Evolutionary conservation across 805 yeast genomes (phyloP), one percentile per base, ranked within the genome.

Genomic region (Yarrowia deformans): DNA sequence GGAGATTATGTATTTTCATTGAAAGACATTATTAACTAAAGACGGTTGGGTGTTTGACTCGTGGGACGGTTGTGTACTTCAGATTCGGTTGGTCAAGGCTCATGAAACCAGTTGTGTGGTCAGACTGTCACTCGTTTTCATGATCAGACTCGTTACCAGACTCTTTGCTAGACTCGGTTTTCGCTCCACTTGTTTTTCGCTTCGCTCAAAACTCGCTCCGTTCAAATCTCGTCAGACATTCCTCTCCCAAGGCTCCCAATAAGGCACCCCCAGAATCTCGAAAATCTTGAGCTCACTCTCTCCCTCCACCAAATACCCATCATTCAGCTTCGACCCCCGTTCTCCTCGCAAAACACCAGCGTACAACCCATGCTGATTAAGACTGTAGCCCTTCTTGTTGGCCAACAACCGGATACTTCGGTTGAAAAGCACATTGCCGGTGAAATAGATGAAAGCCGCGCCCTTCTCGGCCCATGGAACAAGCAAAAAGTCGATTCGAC

Each of bases 341-440:
- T 69, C 70, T 23, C 49, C 70, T 37, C 69, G 39, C 34, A 39
- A 4, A 16, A 63, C 49, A 55, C 70, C 19, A 29, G 69, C 34
- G 68, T 72, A 84, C 4, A 86, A 74, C 0, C 89, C 89, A 29
- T 77, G 75, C 34, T 81, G 81, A 70, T 76, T 85, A 67, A 86
- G 73, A 43, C 70, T 71, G 71, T 77, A 73, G 0, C 83, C 84
- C 66, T 79, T 77, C 35, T 78, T 75, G 19, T 69, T 70, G 0
- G 89, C 88, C 37, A 81, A 72, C 39, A 77, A 72, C 42, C 89
- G 76, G 40, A 84, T 72, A 40, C 77, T 73, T 67, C 88, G 79
- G 73, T 86, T 86, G 74, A 86, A 85, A 32, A 79, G 76, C 69
- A 82, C 83, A 71, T 85, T 83, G 0, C 90, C 90, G 0, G 86